Evolutionary conservation across 2,329 filamentous ascomycete genomes (phyloP).

Genomic region (Cladosporium sp.): DNA sequence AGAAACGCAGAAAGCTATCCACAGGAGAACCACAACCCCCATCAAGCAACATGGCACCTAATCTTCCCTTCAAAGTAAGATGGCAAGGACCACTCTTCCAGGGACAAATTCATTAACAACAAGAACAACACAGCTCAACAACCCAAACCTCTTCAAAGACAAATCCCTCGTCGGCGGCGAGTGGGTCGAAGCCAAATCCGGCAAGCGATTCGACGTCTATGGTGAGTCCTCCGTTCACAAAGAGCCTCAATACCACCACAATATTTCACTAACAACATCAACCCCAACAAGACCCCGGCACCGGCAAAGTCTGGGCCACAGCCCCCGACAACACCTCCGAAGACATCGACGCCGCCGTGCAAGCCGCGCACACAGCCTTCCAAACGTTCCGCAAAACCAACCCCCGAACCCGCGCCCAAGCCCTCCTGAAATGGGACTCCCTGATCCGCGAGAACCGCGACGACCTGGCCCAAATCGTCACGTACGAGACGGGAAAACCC

Average conservation of each 20-base stretch:
- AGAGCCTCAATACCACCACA: too few species aligned
- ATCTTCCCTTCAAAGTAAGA: slow-evolving; percentile 42
- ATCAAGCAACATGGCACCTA: slow-evolving; percentile 25
- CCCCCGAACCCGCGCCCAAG: slow-evolving; percentile 57
- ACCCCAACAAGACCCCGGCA: slow-evolving; percentile 45
- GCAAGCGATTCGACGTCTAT: slow-evolving; percentile 53
- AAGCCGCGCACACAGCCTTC: slow-evolving; percentile 58
- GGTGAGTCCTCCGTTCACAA: slow-evolving; percentile 31
- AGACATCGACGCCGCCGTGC: slow-evolving; percentile 58
- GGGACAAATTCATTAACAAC: slow-evolving; percentile 3
- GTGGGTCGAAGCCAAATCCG: slow-evolving; percentile 53
- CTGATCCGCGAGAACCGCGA: slow-evolving; percentile 59
- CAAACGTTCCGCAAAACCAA: slow-evolving; percentile 55
- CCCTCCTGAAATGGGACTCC: slow-evolving; percentile 60
- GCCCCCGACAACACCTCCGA: slow-evolving; percentile 47
- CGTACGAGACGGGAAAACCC: slow-evolving; percentile 55
- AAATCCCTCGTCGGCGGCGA: slow-evolving; percentile 51
- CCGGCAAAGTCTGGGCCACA: slow-evolving; percentile 45
- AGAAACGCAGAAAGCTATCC: slow-evolving; percentile 14
- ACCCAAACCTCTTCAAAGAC: slow-evolving; percentile 50
- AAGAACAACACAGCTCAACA: slow-evolving; percentile 47
- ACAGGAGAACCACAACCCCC: slow-evolving; percentile 4
- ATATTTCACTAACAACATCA: neutral
- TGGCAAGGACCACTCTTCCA: neutral
- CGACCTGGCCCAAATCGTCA: slow-evolving; percentile 59